phyloP scores from a whole-genome alignment of 345 rosid genomes.

The Kandelia obovata region DNA sequence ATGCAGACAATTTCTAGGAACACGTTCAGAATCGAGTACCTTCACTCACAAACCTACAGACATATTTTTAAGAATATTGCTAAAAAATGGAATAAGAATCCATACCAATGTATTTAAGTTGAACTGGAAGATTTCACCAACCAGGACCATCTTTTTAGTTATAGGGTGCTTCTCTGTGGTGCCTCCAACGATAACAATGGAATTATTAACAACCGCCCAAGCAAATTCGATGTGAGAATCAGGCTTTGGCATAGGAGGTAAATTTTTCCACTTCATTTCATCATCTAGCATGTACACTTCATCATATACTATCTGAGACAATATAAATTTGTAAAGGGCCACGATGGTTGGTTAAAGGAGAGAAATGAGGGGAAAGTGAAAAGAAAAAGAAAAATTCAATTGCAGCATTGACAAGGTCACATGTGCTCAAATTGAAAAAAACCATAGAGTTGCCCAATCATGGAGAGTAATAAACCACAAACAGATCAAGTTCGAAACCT shows the following conservation, averaged over 20 bases:
- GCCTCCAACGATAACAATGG: constrained; percentile 85
- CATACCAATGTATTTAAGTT: constrained; percentile 70
- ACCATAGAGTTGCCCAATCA: too few relatives aligned
- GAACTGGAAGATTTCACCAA: constrained; percentile 79
- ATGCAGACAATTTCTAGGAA: not conserved
- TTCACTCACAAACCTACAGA: not conserved
- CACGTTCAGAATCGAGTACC: too few relatives aligned
- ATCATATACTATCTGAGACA: constrained; percentile 72
- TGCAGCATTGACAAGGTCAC: too few relatives aligned
- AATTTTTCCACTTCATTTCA: constrained; percentile 81
- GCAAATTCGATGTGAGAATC: constrained; percentile 96
- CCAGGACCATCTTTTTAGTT: constrained; percentile 88
- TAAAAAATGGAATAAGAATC: not conserved
- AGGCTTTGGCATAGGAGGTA: constrained; percentile 85
- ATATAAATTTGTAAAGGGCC: not conserved
- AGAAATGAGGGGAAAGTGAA: not conserved
- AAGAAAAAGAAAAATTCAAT: not conserved
- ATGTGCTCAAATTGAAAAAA: too few relatives aligned
- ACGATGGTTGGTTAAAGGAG: not conserved
- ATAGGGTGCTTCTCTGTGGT: constrained; percentile 90
- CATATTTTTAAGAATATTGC: not conserved
- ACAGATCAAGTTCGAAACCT: too few relatives aligned
- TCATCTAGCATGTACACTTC: constrained; percentile 89
- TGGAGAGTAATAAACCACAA: too few relatives aligned
- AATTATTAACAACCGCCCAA: constrained; percentile 83